Percentiles rank a stretch among this genome's conserved stretches.
Evolutionary conservation across 192 early-diverging fungal species (phyloP).

Genomic region (Cladochytrium replicatum): DNA sequence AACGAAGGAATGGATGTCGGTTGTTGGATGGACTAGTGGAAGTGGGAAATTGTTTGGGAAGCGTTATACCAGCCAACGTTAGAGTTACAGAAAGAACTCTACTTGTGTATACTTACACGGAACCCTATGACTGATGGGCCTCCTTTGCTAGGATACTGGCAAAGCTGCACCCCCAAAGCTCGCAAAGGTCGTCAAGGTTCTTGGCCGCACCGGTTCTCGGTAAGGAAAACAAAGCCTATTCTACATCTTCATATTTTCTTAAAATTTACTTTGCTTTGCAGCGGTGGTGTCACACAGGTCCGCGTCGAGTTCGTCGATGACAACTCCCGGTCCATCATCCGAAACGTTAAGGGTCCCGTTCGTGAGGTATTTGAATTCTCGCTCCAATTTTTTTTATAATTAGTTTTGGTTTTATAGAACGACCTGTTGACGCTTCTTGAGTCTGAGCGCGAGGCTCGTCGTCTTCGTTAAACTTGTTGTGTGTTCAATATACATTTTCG

Average conservation of each 20-base stretch:
- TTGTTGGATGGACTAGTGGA: too few species aligned
- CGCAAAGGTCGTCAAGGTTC: conserved; percentile 90
- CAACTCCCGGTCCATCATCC: conserved; percentile 88
- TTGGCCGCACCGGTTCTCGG: conserved; percentile 99
- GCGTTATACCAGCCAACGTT: too few species aligned
- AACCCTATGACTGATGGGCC: too few species aligned
- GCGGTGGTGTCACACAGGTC: conserved; percentile 98
- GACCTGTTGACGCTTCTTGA: conserved; percentile 93
- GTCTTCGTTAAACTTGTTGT: conserved; percentile 98
- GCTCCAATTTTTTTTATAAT: background rate
- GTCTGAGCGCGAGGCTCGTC: conserved; percentile 98
- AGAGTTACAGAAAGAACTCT: too few species aligned
- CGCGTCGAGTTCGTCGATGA: conserved; percentile 99
- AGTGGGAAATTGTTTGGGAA: too few species aligned
- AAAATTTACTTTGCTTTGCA: conserved; percentile 5
- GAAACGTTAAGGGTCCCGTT: conserved; percentile 99
- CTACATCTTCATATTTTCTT: conserved; percentile 11
- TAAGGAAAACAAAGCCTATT: conserved; percentile 19
- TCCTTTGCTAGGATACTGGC: too few species aligned
- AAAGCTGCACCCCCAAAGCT: conserved; percentile 61
- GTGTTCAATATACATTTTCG: too few species aligned
- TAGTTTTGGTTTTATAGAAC: background rate
- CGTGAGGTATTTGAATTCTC: conserved; percentile 60
- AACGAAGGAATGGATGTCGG: too few species aligned
- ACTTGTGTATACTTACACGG: too few species aligned